Base-by-base conservation (phyloP, 2,329 filamentous ascomycete species). In the Shiraia sp. region DNA sequence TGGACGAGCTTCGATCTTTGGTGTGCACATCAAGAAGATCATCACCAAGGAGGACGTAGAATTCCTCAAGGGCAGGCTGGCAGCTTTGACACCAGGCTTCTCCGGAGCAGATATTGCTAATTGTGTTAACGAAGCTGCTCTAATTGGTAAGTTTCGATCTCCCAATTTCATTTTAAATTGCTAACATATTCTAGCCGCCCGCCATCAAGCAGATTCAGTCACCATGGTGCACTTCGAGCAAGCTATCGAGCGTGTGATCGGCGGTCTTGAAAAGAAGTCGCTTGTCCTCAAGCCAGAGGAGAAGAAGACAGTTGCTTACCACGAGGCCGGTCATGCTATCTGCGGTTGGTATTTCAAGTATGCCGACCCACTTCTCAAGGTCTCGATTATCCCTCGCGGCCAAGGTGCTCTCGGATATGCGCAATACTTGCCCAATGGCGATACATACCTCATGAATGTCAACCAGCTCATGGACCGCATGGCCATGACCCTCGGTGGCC, bases 391-490 rank as follows among this genome's bases (percentile, higher is more conserved):
- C 60, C 93, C 93, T 13, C 90, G 93, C 65, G 93, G 92, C 42
- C 88, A 93, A 69, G 93, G 90, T 25, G 90, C 91, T 17, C 79
- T 99, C 12, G 93, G 93, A 7, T 99, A 99, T 66, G 93, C 93
- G 2, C 93, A 99, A 71, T 97, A 97, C 69, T 80, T 99, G n/a
- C 93, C 93, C 1, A 80, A 86, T 15, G 85, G 85, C 42, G 93
- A 99, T 65, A 90, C 89, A 7, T 97, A 97, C 70, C 81, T 99
- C 51, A 93, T 99, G 91, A 96, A 87, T 64, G 86, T 89, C 51
- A 86, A 91, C 67, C 93, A 99, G 73, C 79, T 99, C 29, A 96
- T 97, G 89, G 93, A 99, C 70, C 90, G 93, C 57, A 99, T 99
- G 93, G 93, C 93, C 52, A 99, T 99, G 93, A 96, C 92, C 2